These are phyloP conservation scores for Moesziomyces globuligerus DNA, from an alignment of 1,284 basidiomycete genomes.

Conservation along the genomic window DNA sequence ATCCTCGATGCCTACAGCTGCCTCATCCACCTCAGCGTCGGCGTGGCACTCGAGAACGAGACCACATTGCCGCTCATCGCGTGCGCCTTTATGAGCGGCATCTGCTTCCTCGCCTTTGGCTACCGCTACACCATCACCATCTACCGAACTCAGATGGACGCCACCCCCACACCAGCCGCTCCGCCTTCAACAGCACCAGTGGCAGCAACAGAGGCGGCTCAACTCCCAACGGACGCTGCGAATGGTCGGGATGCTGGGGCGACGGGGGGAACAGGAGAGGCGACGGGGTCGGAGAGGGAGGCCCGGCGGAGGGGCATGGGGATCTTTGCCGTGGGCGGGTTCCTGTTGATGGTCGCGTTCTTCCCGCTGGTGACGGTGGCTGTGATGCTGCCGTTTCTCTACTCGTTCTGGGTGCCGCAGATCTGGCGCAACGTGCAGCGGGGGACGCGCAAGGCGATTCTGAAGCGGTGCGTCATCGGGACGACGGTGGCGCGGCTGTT, in stretches of 20 bases:
- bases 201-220: too few relatives aligned
- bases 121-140: constrained; percentile 38
- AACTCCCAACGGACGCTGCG: too few relatives aligned
- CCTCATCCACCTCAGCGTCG: constrained; percentile 36
- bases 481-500: constrained; percentile 78
- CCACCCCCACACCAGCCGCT: constrained; percentile 8
- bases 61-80: constrained; percentile 32
- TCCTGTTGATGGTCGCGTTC: constrained; percentile 29
- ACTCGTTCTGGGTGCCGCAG: constrained; percentile 84
- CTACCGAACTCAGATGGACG: constrained; percentile 38
- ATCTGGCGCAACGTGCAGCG: constrained; percentile 80
- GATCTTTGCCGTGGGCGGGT: constrained; percentile 13
- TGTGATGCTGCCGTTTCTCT: constrained; percentile 76
- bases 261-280: background rate
- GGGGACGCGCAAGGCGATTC: constrained; percentile 77
- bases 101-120: constrained; percentile 46
- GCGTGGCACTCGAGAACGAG: constrained; percentile 39
- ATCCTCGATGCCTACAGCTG: constrained; percentile 59
- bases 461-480: constrained; percentile 79
- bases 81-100: constrained; percentile 37
- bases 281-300: constrained; percentile 6
- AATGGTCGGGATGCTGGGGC: too few relatives aligned
- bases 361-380: constrained; percentile 19
- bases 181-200: constrained; percentile 1
- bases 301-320: constrained; percentile 19